Evolutionary conservation across 2,329 filamentous ascomycete species (phyloP), one percentile per base, ranked within the genome.

Genomic region (Ceratocystis cubensis): DNA sequence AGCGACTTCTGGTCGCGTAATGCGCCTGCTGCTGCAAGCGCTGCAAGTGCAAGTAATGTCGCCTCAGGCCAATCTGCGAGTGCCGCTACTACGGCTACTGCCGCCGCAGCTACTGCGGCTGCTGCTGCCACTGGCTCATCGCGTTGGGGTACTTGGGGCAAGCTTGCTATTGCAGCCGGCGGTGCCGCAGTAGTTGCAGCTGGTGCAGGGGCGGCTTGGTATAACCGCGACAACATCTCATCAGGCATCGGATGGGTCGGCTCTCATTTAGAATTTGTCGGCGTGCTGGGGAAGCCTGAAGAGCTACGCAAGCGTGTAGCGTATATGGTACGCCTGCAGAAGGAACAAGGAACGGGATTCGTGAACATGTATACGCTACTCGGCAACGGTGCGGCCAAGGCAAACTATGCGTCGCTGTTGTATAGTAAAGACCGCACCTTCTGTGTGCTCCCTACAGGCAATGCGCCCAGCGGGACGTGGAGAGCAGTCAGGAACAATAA

Each of bases 221-320:
- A 88, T 71, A 91, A 94, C 71, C 84, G 90, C 65, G 89, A 95
- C 41, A 86, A 90, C 69, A 84, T 97, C 69, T 84, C 82, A 2
- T 81, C 87, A 68, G 88, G 92, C 6, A 87, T 87, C 78, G 80
- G 80, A 8, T 97, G 92, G 91, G 89, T 89, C 15, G 85, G 88
- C 17, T 94, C 89, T 45, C 94, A 99, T 75, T 84, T 99, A 30
- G 89, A 94, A 75, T 99, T 97, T 72, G 89, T 97, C 1, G 91
- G 91, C 1, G 95, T 91, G 72, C 82, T 99, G 6, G 88, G 89
- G 61, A 85, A 89, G n/a, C 85, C 85, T 3, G 88, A 92, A 71
- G 91, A 96, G 73, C 79, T 97, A 70, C 85, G 86, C 71, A 83
- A 85, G 72, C 84, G 94, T 41, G 81, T 96, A 8, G 77, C 80